These are phyloP conservation scores for Chaetomidium leptoderma DNA, from an alignment of 495 filamentous ascomycete genomes.

Conservation along the genomic window DNA sequence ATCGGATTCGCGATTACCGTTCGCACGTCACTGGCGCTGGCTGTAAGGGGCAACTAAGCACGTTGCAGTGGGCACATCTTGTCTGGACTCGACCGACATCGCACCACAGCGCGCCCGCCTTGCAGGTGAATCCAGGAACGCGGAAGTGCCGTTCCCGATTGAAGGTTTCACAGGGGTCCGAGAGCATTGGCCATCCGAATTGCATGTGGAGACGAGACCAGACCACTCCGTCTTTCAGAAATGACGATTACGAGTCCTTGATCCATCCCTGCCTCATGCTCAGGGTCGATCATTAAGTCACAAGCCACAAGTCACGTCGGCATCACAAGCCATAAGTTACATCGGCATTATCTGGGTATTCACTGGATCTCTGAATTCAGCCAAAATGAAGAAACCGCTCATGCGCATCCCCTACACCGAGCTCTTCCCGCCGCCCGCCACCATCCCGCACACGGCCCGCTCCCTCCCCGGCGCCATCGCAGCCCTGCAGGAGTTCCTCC, in stretches of 20 bases:
- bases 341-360: too few species aligned
- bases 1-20: background rate
- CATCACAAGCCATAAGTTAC: background rate
- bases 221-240: too few species aligned
- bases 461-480: conserved; percentile 69
- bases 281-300: too few species aligned
- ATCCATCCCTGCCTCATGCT: too few species aligned
- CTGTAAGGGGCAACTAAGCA: conserved; percentile 5
- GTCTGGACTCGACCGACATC: background rate
- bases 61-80: conserved; percentile 11
- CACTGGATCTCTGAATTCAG: too few species aligned
- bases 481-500: conserved; percentile 71
- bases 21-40: background rate
- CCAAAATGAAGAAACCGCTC: conserved; percentile 27
- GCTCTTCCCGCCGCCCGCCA: conserved; percentile 70
- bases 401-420: conserved; percentile 91
- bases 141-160: background rate
- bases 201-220: too few species aligned
- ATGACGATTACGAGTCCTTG: conserved; percentile 3
- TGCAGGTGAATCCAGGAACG: background rate
- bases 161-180: background rate
- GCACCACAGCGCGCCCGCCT: conserved; percentile 1
- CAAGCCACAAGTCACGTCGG: too few species aligned
- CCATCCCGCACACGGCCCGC: conserved; percentile 64
- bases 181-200: background rate